Evolutionary conservation across 768 basidiomycete species (phyloP), one percentile per base, ranked within the genome.

Genomic region (Trichaptum fuscoviolaceum): DNA sequence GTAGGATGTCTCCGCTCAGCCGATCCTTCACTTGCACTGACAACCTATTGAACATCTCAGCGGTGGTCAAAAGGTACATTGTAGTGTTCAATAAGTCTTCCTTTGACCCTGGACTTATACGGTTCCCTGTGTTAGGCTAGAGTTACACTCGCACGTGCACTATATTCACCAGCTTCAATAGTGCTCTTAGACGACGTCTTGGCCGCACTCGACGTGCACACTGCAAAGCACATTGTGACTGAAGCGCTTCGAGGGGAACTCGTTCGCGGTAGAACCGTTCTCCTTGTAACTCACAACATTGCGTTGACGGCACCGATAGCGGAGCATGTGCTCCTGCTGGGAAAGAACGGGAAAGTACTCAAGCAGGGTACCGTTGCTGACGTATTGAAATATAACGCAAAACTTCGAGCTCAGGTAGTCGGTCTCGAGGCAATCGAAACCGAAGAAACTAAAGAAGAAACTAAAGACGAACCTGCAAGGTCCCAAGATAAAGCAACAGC

Each of bases 171-270:
- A 25, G 77, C 82, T 9, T 70, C 75, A 18, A 78, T 82, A 62
- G 69, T 84, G 25, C 73, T 84, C n/a, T 75, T 84, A n/a, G 83
- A 84, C 68, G 82, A 84, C 69, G 76, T 84, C 27, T 77, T 83
- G 34, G 81, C 80, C 34, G 81, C 81, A 1, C 70, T 80, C 6
- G 79, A 80, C 66, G 76, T 78, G n/a, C 71, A 78, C 30, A 79
- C 79, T 24, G 74, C 75, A 17, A 71, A 73, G 52, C 77, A 67
- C 65, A 78, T 79, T 67, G 74, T 78, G 57, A 76, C 78, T 30
- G 73, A 79, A 63, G 70, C 76, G 34, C 74, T 80, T 68, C 63
- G 64, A 36, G 76, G 77, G 1, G 75, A 76, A 57, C 67, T 79
- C 27, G 70, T 80, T 63, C 68, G 70, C 25, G 77, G 71, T 18